Percentiles rank a stretch among this genome's conserved stretches.
phyloP scores from a whole-genome alignment of 208 protist genomes.

The Acanthamoeba royreba region DNA sequence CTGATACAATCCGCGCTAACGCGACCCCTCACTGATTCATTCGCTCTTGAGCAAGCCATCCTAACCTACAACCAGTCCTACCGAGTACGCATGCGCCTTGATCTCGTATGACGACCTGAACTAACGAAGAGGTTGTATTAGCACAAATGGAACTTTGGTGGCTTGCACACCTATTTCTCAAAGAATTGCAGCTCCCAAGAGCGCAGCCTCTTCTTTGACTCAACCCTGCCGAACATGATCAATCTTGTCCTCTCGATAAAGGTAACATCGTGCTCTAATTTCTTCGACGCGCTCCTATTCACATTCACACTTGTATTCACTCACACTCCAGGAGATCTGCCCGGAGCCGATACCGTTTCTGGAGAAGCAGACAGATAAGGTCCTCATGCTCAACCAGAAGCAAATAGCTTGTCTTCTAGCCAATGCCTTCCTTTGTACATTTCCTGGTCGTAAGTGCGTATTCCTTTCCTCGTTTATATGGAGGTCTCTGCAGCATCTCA shows the following conservation, averaged over 20 bases:
- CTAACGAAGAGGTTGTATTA: not conserved
- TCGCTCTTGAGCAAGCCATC: slow-evolving; percentile 34
- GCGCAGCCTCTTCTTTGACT: not conserved
- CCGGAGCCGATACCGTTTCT: slow-evolving; percentile 50
- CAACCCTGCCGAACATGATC: not conserved
- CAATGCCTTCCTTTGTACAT: slow-evolving; percentile 66
- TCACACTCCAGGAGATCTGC: slow-evolving; percentile 32
- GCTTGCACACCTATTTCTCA: slow-evolving; percentile 51
- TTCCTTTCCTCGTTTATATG: not conserved
- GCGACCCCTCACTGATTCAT: not conserved
- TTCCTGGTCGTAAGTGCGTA: slow-evolving; percentile 24
- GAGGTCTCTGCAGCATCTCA: not conserved
- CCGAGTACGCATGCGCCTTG: not conserved
- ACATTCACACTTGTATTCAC: not conserved
- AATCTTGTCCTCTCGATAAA: not conserved
- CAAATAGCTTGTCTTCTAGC: slow-evolving; percentile 57
- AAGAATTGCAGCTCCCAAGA: not conserved
- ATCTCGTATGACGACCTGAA: not conserved
- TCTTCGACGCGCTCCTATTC: slow-evolving; percentile 10
- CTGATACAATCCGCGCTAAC: not conserved
- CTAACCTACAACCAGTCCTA: not conserved
- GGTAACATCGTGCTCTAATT: slow-evolving; percentile 14
- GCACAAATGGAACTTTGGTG: slow-evolving; percentile 31
- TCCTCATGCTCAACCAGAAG: slow-evolving; percentile 48
- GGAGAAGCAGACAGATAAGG: not conserved